A percentile compares a stretch with the other conserved stretches of the same genome.
Conservation (phyloP, 768 basidiomycete genomes). For the Cantharellus cinnabarinus region DNA sequence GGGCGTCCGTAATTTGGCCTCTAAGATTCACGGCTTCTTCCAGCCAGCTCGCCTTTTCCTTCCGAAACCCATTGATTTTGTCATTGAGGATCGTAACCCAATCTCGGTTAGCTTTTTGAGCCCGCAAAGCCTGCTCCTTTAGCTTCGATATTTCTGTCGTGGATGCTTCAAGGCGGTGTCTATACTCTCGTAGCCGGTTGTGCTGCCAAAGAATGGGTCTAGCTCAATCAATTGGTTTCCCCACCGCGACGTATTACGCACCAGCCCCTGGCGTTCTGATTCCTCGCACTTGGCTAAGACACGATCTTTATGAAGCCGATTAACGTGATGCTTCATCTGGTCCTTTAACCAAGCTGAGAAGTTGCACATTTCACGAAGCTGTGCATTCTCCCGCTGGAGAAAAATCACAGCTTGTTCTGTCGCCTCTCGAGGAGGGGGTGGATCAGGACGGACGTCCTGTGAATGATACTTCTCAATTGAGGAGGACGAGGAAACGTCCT, state of each 20-base stretch:
- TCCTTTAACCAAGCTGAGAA: slow-evolving; percentile 70
- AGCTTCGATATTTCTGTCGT: slow-evolving; percentile 53
- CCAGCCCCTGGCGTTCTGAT: slow-evolving; percentile 61
- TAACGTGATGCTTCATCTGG: slow-evolving; percentile 65
- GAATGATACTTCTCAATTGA: background rate
- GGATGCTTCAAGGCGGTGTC: slow-evolving; percentile 40
- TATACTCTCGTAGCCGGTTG: slow-evolving; percentile 64
- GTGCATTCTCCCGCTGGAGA: slow-evolving; percentile 53
- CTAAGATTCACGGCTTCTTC: slow-evolving; percentile 47
- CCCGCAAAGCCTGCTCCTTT: slow-evolving; percentile 46
- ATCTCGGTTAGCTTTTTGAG: slow-evolving; percentile 61
- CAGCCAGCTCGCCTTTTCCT: slow-evolving; percentile 63
- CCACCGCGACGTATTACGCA: slow-evolving; percentile 18
- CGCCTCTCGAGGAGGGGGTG: background rate
- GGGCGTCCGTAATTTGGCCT: slow-evolving; percentile 47
- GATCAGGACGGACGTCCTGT: background rate
- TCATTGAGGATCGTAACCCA: slow-evolving; percentile 71
- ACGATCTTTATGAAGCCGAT: slow-evolving; percentile 54
- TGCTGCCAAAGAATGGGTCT: slow-evolving; percentile 28
- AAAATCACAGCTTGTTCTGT: slow-evolving; percentile 9
- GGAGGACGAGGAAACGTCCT: background rate
- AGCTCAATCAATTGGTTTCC: background rate
- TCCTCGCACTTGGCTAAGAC: slow-evolving; percentile 57
- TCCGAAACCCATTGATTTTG: slow-evolving; percentile 50
- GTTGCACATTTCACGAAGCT: slow-evolving; percentile 64